Base-by-base conservation (phyloP, 371 early-diverging fungal species). In the Fennellomyces sp. region DNA sequence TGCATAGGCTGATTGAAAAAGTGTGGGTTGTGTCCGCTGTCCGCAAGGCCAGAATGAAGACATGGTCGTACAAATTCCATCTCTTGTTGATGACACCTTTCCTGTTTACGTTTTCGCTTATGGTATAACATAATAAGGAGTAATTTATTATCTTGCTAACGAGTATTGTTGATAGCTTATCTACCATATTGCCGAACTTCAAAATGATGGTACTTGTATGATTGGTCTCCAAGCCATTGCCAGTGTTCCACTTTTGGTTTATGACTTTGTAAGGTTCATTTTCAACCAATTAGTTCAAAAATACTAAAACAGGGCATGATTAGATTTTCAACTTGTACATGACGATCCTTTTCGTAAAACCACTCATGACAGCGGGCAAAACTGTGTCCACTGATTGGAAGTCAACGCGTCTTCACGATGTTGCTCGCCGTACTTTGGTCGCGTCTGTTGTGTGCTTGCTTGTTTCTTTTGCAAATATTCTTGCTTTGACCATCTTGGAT, bases 371-470 rank as follows among this genome's bases (percentile, higher is more conserved):
- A 29, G 45, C 65, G 10, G 72, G 68, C 13, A 62, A 58, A n/a
- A 65, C 35, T 17, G 63, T 61, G 8, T 63, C 56, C 0, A 60
- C 60, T 4, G 73, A 72, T 8, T 78, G 75, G 60, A 74, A 66
- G 28, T 60, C 68, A 31, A 65, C 77, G 2, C 70, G 78, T 33
- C 60, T 85, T 10, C 68, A 79, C 10, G 69, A 72, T 8, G 78
- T 83, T 0, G 83, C 86, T 11, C 61, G 70, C 27, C 70, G 82
- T 17, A 83, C 81, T 0, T 27, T 83, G 42, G 55, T 78, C 17
- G 86, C 83, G 5, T 81, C 83, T 0, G 51, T 80, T 26, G 68
- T 82, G 0, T 78, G 81, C n/a, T 35, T 83, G 15, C 1, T 83
- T 15, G 77, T 75, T 8, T 81, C 81, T 1, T 69, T 75, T 57